These are phyloP conservation scores for Meripilus lineatus DNA, from an alignment of 1,284 basidiomycete genomes.

Conservation along the genomic window DNA sequence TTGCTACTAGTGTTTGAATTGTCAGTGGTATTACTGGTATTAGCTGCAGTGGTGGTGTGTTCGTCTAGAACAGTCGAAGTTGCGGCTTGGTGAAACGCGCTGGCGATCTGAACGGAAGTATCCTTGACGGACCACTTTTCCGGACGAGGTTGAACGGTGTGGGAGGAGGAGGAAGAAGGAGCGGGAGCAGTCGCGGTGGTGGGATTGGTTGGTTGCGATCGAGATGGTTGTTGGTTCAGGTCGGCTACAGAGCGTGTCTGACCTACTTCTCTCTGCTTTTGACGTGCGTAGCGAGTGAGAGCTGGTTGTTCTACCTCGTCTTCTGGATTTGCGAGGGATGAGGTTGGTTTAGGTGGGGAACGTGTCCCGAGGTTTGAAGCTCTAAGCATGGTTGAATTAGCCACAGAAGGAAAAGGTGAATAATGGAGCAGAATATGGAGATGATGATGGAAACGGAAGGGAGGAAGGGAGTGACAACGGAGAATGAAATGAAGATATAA, in stretches of 20 bases:
- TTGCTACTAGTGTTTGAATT: slow-evolving; percentile 6
- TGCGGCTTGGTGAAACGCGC: slow-evolving; percentile 71
- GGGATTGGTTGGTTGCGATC: slow-evolving; percentile 23
- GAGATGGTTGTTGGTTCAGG: slow-evolving; percentile 12
- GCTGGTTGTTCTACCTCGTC: slow-evolving; percentile 42
- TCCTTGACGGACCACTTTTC: slow-evolving; percentile 69
- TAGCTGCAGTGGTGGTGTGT: slow-evolving; percentile 12
- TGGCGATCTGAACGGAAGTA: slow-evolving; percentile 81
- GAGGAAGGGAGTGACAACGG: too few relatives aligned
- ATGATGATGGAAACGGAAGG: too few relatives aligned
- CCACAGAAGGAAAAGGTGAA: too few relatives aligned
- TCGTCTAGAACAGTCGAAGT: slow-evolving; percentile 34
- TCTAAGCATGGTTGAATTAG: too few relatives aligned
- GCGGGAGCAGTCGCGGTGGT: not conserved
- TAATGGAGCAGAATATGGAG: too few relatives aligned
- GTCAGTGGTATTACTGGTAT: slow-evolving; percentile 3
- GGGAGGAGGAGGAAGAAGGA: slow-evolving; percentile 16
- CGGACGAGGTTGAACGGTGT: slow-evolving; percentile 46
- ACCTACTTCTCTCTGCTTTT: slow-evolving; percentile 46
- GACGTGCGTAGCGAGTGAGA: slow-evolving; percentile 44
- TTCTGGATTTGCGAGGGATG: slow-evolving; percentile 18
- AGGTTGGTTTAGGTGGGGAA: slow-evolving; percentile 50
- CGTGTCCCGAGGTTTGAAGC: slow-evolving; percentile 52
- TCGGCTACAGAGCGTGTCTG: slow-evolving; percentile 29
- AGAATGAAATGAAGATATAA: too few relatives aligned